phyloP scores from a whole-genome alignment of 2,329 filamentous ascomycete genomes.

The Penicillium rolfsii region DNA sequence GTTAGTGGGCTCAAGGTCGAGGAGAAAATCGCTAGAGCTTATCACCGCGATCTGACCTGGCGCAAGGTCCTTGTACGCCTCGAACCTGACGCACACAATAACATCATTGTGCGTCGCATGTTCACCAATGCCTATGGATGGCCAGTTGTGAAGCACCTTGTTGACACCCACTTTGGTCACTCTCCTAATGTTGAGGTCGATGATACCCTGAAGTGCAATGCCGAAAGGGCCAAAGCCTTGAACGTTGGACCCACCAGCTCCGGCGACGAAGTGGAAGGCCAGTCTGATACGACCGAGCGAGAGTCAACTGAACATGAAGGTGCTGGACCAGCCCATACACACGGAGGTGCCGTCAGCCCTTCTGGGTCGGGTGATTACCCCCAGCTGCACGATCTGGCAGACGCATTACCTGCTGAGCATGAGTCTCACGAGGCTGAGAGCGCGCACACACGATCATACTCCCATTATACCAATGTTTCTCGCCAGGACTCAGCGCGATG shows the following conservation, averaged over 20 bases:
- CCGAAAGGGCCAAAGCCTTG: constrained; percentile 69
- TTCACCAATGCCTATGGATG: constrained; percentile 97
- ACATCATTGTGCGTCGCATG: constrained; percentile 94
- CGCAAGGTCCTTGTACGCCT: constrained; percentile 94
- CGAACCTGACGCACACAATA: constrained; percentile 97
- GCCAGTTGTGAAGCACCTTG: constrained; percentile 93
- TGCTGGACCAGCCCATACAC: not conserved
- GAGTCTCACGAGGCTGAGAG: constrained; percentile 18
- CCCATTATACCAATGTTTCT: constrained; percentile 24
- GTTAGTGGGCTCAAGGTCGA: constrained; percentile 76
- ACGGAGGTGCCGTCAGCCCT: not conserved
- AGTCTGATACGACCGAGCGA: constrained; percentile 19
- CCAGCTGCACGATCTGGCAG: constrained; percentile 7
- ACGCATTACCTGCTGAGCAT: constrained; percentile 12
- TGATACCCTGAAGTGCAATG: constrained; percentile 68
- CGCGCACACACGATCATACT: constrained; percentile 9
- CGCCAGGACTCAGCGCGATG: constrained; percentile 62
- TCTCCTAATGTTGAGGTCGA: constrained; percentile 65
- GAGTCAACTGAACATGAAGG: constrained; percentile 35
- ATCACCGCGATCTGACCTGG: constrained; percentile 90
- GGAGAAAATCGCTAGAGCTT: constrained; percentile 95
- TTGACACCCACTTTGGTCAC: constrained; percentile 91
- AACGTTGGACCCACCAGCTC: constrained; percentile 60
- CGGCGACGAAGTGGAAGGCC: constrained; percentile 66
- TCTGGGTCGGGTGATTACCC: constrained; percentile 1